These are phyloP conservation scores for Colletotrichum sansevieriae DNA, from an alignment of 2,329 filamentous ascomycete genomes.

Conservation along the genomic window DNA sequence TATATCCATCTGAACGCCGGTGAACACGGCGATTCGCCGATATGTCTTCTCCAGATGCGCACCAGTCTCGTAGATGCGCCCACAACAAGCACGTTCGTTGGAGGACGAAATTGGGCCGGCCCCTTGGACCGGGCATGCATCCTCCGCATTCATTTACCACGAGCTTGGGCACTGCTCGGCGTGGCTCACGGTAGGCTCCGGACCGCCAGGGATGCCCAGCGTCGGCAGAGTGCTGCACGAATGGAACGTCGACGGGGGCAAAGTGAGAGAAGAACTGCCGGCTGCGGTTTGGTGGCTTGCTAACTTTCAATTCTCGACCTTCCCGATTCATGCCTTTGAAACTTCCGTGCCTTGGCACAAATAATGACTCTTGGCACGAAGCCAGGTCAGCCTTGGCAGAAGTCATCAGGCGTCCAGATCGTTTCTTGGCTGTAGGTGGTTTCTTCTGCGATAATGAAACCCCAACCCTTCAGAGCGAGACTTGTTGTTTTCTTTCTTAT, in stretches of 20 bases:
- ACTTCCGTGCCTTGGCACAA: constrained; percentile 34
- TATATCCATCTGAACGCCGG: background rate
- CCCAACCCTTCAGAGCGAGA: background rate
- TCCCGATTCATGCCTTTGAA: constrained; percentile 36
- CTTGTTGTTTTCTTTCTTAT: constrained; percentile 8
- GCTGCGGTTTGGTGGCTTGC: background rate
- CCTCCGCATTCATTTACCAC: constrained; percentile 34
- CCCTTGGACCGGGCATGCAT: constrained; percentile 22
- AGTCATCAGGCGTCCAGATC: background rate
- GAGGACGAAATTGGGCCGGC: constrained; percentile 37
- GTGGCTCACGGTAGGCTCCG: background rate
- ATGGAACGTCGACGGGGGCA: constrained; percentile 14
- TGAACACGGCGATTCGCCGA: constrained; percentile 4
- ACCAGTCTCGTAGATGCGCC: constrained; percentile 28
- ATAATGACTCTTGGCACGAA: constrained; percentile 29
- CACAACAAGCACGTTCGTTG: constrained; percentile 25
- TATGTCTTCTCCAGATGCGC: constrained; percentile 17
- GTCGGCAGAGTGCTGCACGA: constrained; percentile 32
- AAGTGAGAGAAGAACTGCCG: background rate
- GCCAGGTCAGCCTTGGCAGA: constrained; percentile 15
- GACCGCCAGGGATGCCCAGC: background rate
- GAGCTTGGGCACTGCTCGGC: constrained; percentile 25
- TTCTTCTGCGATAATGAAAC: background rate
- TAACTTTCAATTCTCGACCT: constrained; percentile 8
- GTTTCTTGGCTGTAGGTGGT: background rate